Evolutionary conservation across 2,329 filamentous ascomycete genomes (phyloP).

Genomic region (Juglanconis juglandina): DNA sequence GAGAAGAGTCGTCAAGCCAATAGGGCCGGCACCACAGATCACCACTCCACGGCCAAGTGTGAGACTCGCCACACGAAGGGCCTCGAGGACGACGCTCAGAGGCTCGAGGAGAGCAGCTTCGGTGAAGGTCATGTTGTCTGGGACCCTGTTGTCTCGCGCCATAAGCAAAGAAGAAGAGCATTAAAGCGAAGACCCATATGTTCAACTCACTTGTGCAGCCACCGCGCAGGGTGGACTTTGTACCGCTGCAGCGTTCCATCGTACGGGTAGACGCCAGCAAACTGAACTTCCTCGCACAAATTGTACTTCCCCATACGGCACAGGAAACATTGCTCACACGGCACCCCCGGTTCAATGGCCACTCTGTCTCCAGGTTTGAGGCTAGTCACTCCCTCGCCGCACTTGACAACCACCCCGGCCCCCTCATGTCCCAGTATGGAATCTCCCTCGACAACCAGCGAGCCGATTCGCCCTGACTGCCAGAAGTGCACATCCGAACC

Average conservation of each 20-base stretch:
- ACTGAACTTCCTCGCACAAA: constrained; percentile 59
- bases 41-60: constrained; percentile 52
- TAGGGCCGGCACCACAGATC: constrained; percentile 62
- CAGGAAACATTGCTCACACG: constrained; percentile 58
- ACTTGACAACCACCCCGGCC: constrained; percentile 56
- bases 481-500: constrained; percentile 69
- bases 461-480: constrained; percentile 62
- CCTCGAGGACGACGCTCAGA: constrained; percentile 60
- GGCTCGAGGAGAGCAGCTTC: constrained; percentile 64
- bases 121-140: constrained; percentile 52
- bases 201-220: constrained; percentile 45
- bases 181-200: background rate
- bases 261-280: constrained; percentile 60
- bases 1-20: constrained; percentile 57
- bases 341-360: constrained; percentile 63
- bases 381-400: constrained; percentile 51
- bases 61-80: constrained; percentile 51
- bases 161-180: background rate
- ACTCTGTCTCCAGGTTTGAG: constrained; percentile 59
- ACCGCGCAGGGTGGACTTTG: constrained; percentile 59
- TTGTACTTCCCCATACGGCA: constrained; percentile 61
- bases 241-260: constrained; percentile 59
- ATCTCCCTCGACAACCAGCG: constrained; percentile 58
- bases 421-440: constrained; percentile 66
- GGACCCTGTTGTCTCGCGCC: constrained; percentile 34